Percentiles rank a stretch among this genome's conserved stretches.
Evolutionary conservation across 495 filamentous ascomycete genomes (phyloP).

Genomic region (Aspergillus nanangensis): DNA sequence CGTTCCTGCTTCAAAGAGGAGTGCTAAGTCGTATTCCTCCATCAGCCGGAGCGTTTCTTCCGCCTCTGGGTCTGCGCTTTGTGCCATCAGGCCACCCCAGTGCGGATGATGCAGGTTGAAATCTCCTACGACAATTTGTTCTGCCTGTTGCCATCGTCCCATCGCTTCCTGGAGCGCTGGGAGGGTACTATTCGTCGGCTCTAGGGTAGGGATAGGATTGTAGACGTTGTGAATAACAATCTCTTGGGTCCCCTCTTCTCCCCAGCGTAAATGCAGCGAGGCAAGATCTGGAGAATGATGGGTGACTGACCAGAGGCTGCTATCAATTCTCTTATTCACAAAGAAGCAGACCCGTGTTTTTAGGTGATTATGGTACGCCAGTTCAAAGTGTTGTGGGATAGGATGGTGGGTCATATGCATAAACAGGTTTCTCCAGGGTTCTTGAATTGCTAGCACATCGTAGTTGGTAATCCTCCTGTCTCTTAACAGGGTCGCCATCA

Average conservation of each 20-base stretch:
- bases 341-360: constrained; percentile 6
- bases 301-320: constrained; percentile 1
- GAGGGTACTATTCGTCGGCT: constrained; percentile 2
- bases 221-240: constrained; percentile 3
- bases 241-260: not conserved
- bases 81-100: constrained; percentile 1
- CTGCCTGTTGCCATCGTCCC: not conserved
- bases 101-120: constrained; percentile 4
- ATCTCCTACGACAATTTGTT: constrained; percentile 1
- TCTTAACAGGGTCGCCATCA: constrained; percentile 4
- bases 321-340: constrained; percentile 2
- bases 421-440: constrained; percentile 7
- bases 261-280: constrained; percentile 1
- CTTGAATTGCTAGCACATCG: constrained; percentile 3
- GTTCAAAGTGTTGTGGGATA: constrained; percentile 6
- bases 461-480: constrained; percentile 5
- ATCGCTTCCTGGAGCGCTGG: not conserved
- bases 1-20: not conserved
- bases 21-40: not conserved
- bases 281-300: constrained; percentile 3
- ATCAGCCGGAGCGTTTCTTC: not conserved
- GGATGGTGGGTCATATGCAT: constrained; percentile 4
- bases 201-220: constrained; percentile 1
- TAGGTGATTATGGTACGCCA: constrained; percentile 1
- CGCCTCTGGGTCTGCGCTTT: constrained; percentile 3